Percentiles rank a stretch among this genome's conserved stretches.
Conservation (phyloP, 2,329 filamentous ascomycete species). For the Aspergillus pseudoviridinutans region DNA sequence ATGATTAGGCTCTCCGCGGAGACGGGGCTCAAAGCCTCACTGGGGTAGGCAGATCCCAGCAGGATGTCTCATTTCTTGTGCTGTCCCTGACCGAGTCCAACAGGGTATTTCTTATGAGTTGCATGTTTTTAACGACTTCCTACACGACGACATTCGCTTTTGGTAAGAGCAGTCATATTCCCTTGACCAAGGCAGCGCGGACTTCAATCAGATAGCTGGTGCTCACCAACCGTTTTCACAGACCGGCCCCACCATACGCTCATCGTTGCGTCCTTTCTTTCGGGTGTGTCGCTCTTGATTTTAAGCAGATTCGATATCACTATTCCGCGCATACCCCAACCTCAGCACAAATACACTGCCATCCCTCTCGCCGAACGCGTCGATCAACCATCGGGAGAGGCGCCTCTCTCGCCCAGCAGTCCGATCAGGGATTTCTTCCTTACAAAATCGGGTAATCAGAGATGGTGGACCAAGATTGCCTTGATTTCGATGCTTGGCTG, state of each 20-base stretch:
- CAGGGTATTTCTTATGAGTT: conserved; percentile 33
- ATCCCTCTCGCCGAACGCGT: conserved; percentile 27
- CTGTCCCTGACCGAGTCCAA: conserved; percentile 15
- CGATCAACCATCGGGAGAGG: conserved; percentile 19
- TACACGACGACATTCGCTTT: conserved; percentile 38
- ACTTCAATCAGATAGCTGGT: background rate
- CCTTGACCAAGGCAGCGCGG: background rate
- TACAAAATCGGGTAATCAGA: conserved; percentile 7
- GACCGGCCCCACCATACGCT: conserved; percentile 46
- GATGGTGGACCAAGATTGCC: conserved; percentile 22
- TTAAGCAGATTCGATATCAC: conserved; percentile 31
- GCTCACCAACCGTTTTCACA: conserved; percentile 18
- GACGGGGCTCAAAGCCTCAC: conserved; percentile 27
- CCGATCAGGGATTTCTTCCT: conserved; percentile 3
- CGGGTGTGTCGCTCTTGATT: conserved; percentile 36
- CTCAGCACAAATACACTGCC: conserved; percentile 22
- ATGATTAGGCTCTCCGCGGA: conserved; percentile 29
- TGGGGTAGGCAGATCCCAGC: conserved; percentile 26
- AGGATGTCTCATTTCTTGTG: background rate
- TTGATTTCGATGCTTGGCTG: conserved; percentile 22
- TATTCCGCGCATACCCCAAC: conserved; percentile 18
- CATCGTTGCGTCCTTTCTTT: conserved; percentile 39
- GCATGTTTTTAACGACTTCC: conserved; percentile 31
- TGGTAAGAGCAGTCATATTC: conserved; percentile 22
- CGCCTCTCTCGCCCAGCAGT: conserved; percentile 4